Percentiles rank a stretch among this genome's conserved stretches.
Conservation (phyloP, 2,329 filamentous ascomycete genomes). For the Venturia asperata region DNA sequence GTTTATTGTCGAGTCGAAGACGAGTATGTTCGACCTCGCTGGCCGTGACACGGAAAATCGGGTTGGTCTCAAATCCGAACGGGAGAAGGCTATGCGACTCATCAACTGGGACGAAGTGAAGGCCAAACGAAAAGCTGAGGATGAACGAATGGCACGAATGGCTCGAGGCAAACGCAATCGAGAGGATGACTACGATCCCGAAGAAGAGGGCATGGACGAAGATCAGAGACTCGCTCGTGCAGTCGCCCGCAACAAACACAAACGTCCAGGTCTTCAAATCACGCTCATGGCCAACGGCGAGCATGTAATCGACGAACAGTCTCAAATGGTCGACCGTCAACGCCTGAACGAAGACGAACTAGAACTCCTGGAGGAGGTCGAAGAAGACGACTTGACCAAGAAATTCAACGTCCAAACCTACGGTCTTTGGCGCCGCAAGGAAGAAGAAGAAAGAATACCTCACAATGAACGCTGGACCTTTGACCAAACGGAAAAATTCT, state of each 20-base stretch:
- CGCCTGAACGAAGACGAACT: slow-evolving; percentile 52
- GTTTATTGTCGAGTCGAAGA: slow-evolving; percentile 55
- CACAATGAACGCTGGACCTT: slow-evolving; percentile 54
- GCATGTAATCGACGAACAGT: slow-evolving; percentile 40
- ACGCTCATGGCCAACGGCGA: slow-evolving; percentile 64
- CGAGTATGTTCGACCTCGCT: slow-evolving; percentile 68
- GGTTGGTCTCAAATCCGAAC: slow-evolving; percentile 49
- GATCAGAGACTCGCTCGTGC: slow-evolving; percentile 24
- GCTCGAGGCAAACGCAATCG: slow-evolving; percentile 16
- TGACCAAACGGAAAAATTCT: slow-evolving; percentile 68
- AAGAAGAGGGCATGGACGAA: slow-evolving; percentile 22
- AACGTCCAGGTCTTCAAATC: slow-evolving; percentile 34
- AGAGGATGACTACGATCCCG: slow-evolving; percentile 21
- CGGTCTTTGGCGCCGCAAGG: slow-evolving; percentile 52
- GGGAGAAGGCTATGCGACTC: slow-evolving; percentile 64
- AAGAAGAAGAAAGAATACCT: slow-evolving; percentile 40
- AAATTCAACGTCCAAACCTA: slow-evolving; percentile 64
- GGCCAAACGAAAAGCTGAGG: slow-evolving; percentile 28
- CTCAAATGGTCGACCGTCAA: slow-evolving; percentile 61
- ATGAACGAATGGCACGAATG: slow-evolving; percentile 21
- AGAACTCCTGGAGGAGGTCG: slow-evolving; percentile 53
- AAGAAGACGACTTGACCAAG: slow-evolving; percentile 72
- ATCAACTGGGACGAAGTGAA: slow-evolving; percentile 51
- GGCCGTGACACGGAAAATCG: slow-evolving; percentile 36
- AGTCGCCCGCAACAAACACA: slow-evolving; percentile 23